Base-by-base conservation (phyloP, 192 early-diverging fungal species). In the Coemansia sp. region DNA sequence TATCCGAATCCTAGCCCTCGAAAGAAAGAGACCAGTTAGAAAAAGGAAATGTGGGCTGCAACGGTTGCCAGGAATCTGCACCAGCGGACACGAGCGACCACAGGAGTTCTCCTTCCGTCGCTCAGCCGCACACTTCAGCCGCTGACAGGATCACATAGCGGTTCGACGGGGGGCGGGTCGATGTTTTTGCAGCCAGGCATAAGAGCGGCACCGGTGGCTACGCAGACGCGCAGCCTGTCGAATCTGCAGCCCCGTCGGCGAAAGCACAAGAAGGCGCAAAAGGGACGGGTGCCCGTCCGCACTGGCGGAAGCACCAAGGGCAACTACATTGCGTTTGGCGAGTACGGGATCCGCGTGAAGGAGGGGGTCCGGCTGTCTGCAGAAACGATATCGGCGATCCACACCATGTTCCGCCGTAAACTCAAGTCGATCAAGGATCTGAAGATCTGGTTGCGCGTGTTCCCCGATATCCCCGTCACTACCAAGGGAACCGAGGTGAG, bases 401-500 rank as follows among this genome's bases (percentile, higher is more conserved):
- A 93, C 39, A 85, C 78, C 2, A 88, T 86, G 47, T 77, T 97
- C 62, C 85, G 88, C 36, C 85, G 94, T 22, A 90, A 92, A 64
- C 87, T 97, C 63, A 95, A 95, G 77, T 61, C 86, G 12, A 90
- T 95, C 78, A 98, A 97, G 84, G 94, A 89, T 0, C 86, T 91
- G 32, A 79, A 90, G 69, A 83, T 96, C 63, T 94, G 87, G 90
- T 85, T 96, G 73, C 86, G 93, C 40, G 89, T 92, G 56, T 96
- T 96, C 72, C 94, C 97, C 3, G 92, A 96, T 71, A 88, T 96
- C 16, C 97, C 97, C 8, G 94, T 96, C 16, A 92, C 94, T 0
- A 89, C 88, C 41, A 97, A 97, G 71, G 93, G 93, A 37, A 91
- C 89, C 37, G 97, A 96, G 78, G 87, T 89, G 45, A 88, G 97